A percentile compares a stretch with the other conserved stretches of the same genome.
phyloP scores from a whole-genome alignment of 805 yeast species.

The Candida tammaniensis region DNA sequence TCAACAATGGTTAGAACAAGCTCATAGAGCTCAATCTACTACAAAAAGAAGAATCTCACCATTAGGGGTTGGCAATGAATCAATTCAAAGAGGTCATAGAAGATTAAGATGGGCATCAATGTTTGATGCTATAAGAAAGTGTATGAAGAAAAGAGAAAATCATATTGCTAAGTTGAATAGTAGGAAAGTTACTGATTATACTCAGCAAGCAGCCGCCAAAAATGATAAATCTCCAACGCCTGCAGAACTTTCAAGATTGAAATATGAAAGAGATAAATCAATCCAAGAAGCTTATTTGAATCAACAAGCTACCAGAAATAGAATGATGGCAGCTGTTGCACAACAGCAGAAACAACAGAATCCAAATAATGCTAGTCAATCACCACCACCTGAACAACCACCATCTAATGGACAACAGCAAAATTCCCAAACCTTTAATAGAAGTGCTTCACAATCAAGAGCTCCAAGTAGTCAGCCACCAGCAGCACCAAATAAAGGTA shows the following conservation, averaged over 20 bases:
- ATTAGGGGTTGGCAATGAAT: slow-evolving; percentile 87
- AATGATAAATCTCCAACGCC: slow-evolving; percentile 63
- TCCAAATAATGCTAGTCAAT: slow-evolving; percentile 7
- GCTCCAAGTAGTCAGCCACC: not conserved
- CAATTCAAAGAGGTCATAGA: slow-evolving; percentile 89
- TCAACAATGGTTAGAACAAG: slow-evolving; percentile 88
- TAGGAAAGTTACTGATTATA: slow-evolving; percentile 16
- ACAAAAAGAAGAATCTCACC: slow-evolving; percentile 89
- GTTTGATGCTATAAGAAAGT: slow-evolving; percentile 91
- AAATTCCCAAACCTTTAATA: not conserved
- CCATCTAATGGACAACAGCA: slow-evolving; percentile 1
- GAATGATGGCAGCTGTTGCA: slow-evolving; percentile 43
- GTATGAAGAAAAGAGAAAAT: slow-evolving; percentile 84
- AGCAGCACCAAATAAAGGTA: slow-evolving; percentile 3
- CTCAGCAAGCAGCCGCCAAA: slow-evolving; percentile 5
- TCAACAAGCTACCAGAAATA: slow-evolving; percentile 40
- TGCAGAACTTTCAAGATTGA: slow-evolving; percentile 76
- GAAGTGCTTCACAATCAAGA: not conserved
- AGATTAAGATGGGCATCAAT: slow-evolving; percentile 93
- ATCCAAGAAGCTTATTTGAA: slow-evolving; percentile 68
- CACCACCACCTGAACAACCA: slow-evolving; percentile 7
- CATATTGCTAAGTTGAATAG: slow-evolving; percentile 37
- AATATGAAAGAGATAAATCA: slow-evolving; percentile 82
- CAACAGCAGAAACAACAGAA: slow-evolving; percentile 27
- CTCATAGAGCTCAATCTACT: slow-evolving; percentile 82